Evolutionary conservation across 2,329 filamentous ascomycete species (phyloP), one percentile per base, ranked within the genome.

Genomic region (Pseudogymnoascus sp.): DNA sequence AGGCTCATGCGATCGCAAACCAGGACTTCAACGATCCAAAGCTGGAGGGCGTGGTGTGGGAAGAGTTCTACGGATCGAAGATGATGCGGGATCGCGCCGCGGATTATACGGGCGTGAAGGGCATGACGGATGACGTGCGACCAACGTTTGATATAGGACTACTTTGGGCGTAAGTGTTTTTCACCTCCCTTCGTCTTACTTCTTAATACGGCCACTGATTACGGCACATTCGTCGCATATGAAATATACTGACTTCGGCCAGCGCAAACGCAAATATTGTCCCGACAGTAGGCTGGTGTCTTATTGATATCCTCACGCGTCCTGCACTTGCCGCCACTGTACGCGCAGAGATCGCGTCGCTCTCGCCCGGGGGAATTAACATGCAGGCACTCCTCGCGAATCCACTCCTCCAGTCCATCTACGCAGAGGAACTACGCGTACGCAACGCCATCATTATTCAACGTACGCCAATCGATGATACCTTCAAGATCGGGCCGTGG

Each of bases 351-450:
- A 69, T 69, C 35, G 57, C 61, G 0, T 18, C 18, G 20, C 57
- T 9, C 25, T 57, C 28, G 47, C 62, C 67, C 9, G 64, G 65
- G 2, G 43, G 9, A 30, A 65, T 65, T 0, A 63, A 68, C 1
- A 54, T 54, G 43, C 43, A 54, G 11, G 63, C 37, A 0, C 66
- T 75, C 0, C 64, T 65, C 0, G 60, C 66, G 0, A 65, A 64
- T 0, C 68, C 71, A 1, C 61, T 76, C 0, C 63, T 76, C 4
- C 74, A 72, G 41, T 72, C 75, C 0, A 69, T 75, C 1, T 76
- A 72, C 33, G 68, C 68, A 6, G 74, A 76, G 47, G 69, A 70
- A 0, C 65, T 76, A 0, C 71, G 75, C 1, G 58, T 76, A 0
- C 62, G 68, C 12, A 61, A 67, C 1, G 33, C 65, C 3, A 33